Evolutionary conservation across 257 asterid genomes (phyloP), one percentile per base, ranked within the genome.

Genomic region (Henckelia pumila): DNA sequence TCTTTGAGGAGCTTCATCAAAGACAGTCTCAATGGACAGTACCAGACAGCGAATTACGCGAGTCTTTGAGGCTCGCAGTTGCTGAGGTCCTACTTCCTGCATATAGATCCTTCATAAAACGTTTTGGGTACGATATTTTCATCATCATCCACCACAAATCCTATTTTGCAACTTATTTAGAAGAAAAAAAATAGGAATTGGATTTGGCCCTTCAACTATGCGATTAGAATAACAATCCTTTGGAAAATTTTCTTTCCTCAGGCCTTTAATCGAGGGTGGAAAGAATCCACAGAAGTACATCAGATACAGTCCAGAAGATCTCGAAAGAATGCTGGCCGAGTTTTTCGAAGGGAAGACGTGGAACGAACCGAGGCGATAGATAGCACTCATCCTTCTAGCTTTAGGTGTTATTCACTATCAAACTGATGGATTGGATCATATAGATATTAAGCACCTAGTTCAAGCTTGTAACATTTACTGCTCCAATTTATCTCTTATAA

Each of bases 51-150:
- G 99, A 94, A 61, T 80, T 94, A 63, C 89, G 99, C 7, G 97
- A 94, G 84, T 90, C 95, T 3, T 69, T 94, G 82, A 84, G 97
- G 84, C 89, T 91, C 4, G 96, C 99, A 0, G 99, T 94, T 58
- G 99, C 99, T 25, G 99, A 94, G 80, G 97, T 94, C 80, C 83
- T 94, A 14, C 79, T 94, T 71, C 97, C 99, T 60, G 99, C 99
- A 0, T 94, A 82, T 67, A 80, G 97, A 72, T 94, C 99, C 68
- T 94, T 94, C 81, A 56, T 78, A 14, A 82, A 83, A 71, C 96
- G 96, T 56, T 91, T 80, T 28, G 95, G 95, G 99, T 94, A 84
- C 10, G 86, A 28, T 68, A n/a, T n/a, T 59, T 70, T 32, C 14
- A 35, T 68, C 14, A 56, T 28, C 22, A 30, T 16, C 47, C 49